These are phyloP conservation scores for Amanita pseudoporphyria DNA, from an alignment of 768 basidiomycete genomes.

Conservation along the genomic window DNA sequence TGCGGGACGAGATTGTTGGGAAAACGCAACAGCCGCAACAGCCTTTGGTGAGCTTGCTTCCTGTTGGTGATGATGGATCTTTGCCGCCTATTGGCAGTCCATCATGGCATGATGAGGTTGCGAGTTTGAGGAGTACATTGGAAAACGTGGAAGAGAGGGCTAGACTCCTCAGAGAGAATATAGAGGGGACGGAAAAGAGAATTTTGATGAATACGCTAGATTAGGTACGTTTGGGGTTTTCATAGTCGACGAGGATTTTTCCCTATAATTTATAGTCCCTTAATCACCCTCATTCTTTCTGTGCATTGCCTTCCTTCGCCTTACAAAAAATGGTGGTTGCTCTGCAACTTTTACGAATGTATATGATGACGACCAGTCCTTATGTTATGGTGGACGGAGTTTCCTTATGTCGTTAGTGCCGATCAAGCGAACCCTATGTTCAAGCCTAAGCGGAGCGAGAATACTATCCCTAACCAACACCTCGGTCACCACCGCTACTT, in stretches of 20 bases:
- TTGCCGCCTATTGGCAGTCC: conserved; percentile 2
- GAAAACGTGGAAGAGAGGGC: conserved; percentile 52
- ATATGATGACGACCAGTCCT: too few species aligned
- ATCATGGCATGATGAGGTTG: conserved; percentile 38
- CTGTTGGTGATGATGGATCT: conserved; percentile 4
- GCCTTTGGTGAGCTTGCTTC: neutral
- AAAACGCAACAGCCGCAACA: conserved; percentile 3
- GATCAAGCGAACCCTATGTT: too few species aligned
- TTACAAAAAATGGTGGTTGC: too few species aligned
- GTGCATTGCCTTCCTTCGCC: too few species aligned
- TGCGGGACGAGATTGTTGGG: conserved; percentile 59
- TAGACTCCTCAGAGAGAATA: conserved; percentile 31
- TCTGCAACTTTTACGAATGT: too few species aligned
- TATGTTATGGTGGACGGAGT: too few species aligned
- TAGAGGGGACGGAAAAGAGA: neutral
- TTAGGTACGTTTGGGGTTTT: neutral
- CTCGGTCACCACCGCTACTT: too few species aligned
- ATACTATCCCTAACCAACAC: neutral
- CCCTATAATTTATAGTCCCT: too few species aligned
- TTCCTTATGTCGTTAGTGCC: too few species aligned
- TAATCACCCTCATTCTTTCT: too few species aligned
- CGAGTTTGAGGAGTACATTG: conserved; percentile 37
- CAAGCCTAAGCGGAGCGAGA: too few species aligned
- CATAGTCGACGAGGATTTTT: too few species aligned
- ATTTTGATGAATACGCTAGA: neutral